These are phyloP conservation scores for Adansonia grandidieri DNA, from an alignment of 441 rosid genomes.

Conservation along the genomic window DNA sequence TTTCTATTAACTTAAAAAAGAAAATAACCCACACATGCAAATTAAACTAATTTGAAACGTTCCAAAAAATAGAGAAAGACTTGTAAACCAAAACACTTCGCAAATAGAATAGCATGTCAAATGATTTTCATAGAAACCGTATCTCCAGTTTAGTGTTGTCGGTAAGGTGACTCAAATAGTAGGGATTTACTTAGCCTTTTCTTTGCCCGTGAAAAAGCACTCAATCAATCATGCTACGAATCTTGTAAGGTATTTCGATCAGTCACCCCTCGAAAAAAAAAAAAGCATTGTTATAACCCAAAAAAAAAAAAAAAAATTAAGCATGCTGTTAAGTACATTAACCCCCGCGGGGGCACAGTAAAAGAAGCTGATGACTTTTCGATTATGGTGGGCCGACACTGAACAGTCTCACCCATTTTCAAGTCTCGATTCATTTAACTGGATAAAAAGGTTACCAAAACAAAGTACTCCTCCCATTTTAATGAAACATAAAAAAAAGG, in stretches of 20 bases:
- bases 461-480: background rate
- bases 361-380: background rate
- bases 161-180: too few relatives aligned
- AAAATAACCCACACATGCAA: too few relatives aligned
- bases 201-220: too few relatives aligned
- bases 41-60: too few relatives aligned
- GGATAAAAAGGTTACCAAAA: background rate
- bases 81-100: too few relatives aligned
- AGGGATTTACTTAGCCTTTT: slow-evolving; percentile 3
- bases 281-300: background rate
- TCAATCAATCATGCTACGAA: background rate
- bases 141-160: too few relatives aligned
- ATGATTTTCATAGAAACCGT: too few relatives aligned
- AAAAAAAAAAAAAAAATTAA: background rate
- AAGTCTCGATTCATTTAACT: background rate
- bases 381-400: background rate
- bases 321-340: background rate
- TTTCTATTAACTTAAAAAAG: too few relatives aligned
- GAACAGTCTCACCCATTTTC: background rate
- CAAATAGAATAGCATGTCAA: too few relatives aligned
- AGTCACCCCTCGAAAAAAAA: background rate
- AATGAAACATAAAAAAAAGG: background rate
- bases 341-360: background rate
- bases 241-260: background rate
- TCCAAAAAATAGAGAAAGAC: too few relatives aligned